Evolutionary conservation across 805 yeast genomes (phyloP).

Genomic region (Teunomyces panamensis): DNA sequence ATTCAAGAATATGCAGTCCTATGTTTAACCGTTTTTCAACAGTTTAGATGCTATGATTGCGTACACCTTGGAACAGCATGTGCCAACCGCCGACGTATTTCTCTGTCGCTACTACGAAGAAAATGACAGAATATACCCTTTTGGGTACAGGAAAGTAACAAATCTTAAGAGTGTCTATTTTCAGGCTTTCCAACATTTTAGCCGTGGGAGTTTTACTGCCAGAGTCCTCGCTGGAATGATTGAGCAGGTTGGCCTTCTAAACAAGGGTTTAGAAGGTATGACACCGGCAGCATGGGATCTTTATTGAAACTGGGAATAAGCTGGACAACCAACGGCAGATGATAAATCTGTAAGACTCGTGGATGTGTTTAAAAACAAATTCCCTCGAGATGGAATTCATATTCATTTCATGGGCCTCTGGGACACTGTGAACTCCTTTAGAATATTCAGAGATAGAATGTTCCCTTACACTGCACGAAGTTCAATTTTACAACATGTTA

Average conservation of each 20-base stretch:
- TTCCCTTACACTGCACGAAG: constrained; percentile 57
- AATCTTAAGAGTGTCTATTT: not conserved
- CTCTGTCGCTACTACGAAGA: constrained; percentile 46
- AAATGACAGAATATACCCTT: constrained; percentile 53
- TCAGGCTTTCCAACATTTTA: constrained; percentile 7
- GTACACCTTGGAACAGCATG: constrained; percentile 52
- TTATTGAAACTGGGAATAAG: constrained; percentile 57
- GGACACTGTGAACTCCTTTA: constrained; percentile 70
- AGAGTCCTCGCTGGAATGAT: constrained; percentile 65
- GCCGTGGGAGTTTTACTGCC: constrained; percentile 65
- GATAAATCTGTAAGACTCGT: constrained; percentile 45
- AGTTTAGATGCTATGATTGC: constrained; percentile 50
- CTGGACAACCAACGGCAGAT: constrained; percentile 53
- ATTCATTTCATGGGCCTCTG: constrained; percentile 64
- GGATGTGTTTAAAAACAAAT: constrained; percentile 53
- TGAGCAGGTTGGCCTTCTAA: constrained; percentile 58
- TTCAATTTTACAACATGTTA: constrained; percentile 51
- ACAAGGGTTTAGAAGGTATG: constrained; percentile 54
- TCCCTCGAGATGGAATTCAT: constrained; percentile 43
- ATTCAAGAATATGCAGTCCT: constrained; percentile 14
- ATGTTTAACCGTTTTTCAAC: constrained; percentile 7
- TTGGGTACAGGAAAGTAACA: constrained; percentile 48
- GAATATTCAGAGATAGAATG: constrained; percentile 52
- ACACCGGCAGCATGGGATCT: constrained; percentile 61
- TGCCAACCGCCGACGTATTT: constrained; percentile 54